Conservation (phyloP, 2,329 filamentous ascomycete genomes). For the Sporothrix globosa region DNA sequence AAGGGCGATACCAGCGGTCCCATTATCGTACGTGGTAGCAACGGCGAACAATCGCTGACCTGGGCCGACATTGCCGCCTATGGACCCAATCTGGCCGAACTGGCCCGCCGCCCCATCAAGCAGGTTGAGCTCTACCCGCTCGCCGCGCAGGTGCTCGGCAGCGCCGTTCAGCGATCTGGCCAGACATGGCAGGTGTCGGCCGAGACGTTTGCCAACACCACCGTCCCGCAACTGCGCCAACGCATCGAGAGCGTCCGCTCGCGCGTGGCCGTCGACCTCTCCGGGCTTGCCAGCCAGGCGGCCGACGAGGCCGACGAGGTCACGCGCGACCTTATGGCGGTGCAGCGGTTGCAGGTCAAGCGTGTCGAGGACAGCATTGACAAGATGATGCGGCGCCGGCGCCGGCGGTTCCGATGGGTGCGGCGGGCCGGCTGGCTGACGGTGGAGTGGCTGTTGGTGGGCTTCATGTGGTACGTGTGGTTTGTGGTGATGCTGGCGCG, state of each 20-base stretch:
- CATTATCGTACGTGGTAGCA: conserved; percentile 13
- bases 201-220: conserved; percentile 60
- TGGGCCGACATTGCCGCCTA: conserved; percentile 54
- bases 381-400: conserved; percentile 70
- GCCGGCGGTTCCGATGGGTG: conserved; percentile 71
- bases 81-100: conserved; percentile 44
- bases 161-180: conserved; percentile 52
- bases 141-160: conserved; percentile 56
- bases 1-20: not conserved
- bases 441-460: conserved; percentile 85
- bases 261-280: conserved; percentile 57
- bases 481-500: conserved; percentile 79
- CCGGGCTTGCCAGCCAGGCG: conserved; percentile 64
- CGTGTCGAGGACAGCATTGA: conserved; percentile 77
- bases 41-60: conserved; percentile 37
- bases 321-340: conserved; percentile 72
- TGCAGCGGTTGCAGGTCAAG: conserved; percentile 79
- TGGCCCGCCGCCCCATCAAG: conserved; percentile 44
- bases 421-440: conserved; percentile 76
- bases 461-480: conserved; percentile 94
- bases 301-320: conserved; percentile 81
- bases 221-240: conserved; percentile 57
- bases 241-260: conserved; percentile 54
- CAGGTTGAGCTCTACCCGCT: conserved; percentile 55
- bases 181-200: conserved; percentile 63